A percentile compares a stretch with the other conserved stretches of the same genome.
phyloP scores from a whole-genome alignment of 306 rosid genomes.

The Rosa lucieae region DNA sequence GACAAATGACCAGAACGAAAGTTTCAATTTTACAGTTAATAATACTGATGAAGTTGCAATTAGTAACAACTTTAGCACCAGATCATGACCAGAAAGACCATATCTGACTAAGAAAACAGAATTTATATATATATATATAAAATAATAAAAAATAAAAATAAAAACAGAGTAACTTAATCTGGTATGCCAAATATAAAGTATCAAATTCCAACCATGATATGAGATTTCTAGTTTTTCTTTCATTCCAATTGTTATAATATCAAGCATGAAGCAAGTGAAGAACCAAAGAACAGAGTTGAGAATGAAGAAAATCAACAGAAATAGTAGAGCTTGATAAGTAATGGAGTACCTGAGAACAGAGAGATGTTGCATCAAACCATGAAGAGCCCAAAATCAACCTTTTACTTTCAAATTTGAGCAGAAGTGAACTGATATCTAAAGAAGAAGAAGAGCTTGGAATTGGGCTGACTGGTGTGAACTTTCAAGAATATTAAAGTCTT shows the following conservation, averaged over 20 bases:
- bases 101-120: neutral
- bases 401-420: neutral
- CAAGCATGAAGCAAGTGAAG: neutral
- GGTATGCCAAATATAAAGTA: conserved; percentile 6
- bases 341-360: conserved; percentile 11
- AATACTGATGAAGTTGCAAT: neutral
- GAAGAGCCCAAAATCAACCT: conserved; percentile 4
- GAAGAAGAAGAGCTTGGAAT: neutral
- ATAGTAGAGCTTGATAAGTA: neutral
- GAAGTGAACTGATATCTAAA: neutral
- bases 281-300: neutral
- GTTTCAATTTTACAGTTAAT: neutral
- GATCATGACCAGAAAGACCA: neutral
- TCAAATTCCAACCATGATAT: conserved; percentile 21
- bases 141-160: neutral
- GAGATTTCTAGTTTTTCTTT: neutral
- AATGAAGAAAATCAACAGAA: neutral
- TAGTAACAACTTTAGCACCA: neutral
- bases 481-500: neutral
- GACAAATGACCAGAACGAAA: neutral
- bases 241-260: neutral
- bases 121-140: neutral
- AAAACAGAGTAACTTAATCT: conserved; percentile 5
- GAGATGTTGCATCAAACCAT: neutral
- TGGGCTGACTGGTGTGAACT: neutral